These are phyloP conservation scores for Syzygium oleosum DNA, from an alignment of 345 rosid genomes.

Conservation along the genomic window DNA sequence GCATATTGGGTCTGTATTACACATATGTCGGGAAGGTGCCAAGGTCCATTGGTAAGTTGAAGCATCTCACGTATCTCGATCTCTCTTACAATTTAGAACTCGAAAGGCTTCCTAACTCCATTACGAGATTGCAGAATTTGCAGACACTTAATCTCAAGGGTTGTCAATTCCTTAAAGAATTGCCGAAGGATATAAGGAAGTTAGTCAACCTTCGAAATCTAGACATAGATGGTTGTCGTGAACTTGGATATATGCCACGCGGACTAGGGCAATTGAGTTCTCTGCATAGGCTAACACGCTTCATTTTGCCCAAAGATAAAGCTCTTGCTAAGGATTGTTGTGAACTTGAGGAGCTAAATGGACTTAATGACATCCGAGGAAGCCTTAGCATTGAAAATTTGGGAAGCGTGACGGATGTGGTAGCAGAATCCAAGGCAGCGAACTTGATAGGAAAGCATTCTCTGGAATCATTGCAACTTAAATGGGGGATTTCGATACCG, in stretches of 20 bases:
- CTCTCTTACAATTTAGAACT: accelerated
- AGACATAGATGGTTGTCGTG: neutral
- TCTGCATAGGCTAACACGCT: conserved; percentile 1
- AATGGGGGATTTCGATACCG: neutral
- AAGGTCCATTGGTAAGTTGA: conserved; percentile 1
- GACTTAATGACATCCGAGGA: neutral
- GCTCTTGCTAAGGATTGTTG: neutral
- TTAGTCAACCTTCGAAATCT: conserved; percentile 3
- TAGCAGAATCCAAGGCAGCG: neutral
- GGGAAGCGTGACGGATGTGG: neutral
- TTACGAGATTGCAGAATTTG: conserved; percentile 5
- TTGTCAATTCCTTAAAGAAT: neutral
- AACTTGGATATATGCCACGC: conserved; percentile 7
- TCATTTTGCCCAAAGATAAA: neutral
- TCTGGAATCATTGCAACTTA: neutral
- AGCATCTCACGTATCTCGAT: conserved; percentile 11
- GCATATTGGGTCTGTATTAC: accelerated
- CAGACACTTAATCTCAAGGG: neutral
- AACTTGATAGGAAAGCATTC: neutral
- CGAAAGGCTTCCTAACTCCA: conserved; percentile 2
- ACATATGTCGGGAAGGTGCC: neutral
- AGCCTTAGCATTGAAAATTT: neutral
- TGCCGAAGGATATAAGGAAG: conserved; percentile 2
- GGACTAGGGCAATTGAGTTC: conserved; percentile 11
- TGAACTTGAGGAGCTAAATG: neutral